Base-by-base conservation (phyloP, 73 alveolate genomes). In the Symbiodinium natans region DNA sequence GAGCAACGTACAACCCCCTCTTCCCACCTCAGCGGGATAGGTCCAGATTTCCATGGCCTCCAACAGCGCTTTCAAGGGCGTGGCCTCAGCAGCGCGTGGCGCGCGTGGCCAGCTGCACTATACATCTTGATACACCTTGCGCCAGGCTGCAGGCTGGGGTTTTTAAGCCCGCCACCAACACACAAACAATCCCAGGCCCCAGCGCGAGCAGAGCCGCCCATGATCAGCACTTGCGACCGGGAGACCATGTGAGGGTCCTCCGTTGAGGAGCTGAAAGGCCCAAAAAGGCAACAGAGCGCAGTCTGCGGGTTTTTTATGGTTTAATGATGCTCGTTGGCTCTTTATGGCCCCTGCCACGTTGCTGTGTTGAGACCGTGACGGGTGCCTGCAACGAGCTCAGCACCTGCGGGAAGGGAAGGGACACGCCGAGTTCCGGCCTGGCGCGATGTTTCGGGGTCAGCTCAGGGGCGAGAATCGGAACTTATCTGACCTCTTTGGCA, bases 231-330 rank as follows among this genome's bases (percentile, higher is more conserved):
- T 17, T 88, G 71, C 63, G 85, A 63, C 40, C 95, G 95, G 27
- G 95, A 88, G 46, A 88, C 95, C 95, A 88, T 88, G 86, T 88
- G 95, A 9, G 95, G 95, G 71, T 88, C 95, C 71, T 88, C 29
- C 68, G n/a, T n/a, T n/a, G n/a, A n/a, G n/a, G 68, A 3, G 1
- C 68, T 10, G 6, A 48, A 48, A 48, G 19, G 21, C 15, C 63
- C 15, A 5, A 48, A n/a, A n/a, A n/a, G n/a, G n/a, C n/a, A n/a
- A n/a, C n/a, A n/a, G n/a, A n/a, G n/a, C n/a, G n/a, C n/a, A n/a
- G n/a, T n/a, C n/a, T n/a, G n/a, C n/a, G n/a, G n/a, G n/a, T n/a
- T n/a, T n/a, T n/a, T n/a, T n/a, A n/a, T n/a, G n/a, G n/a, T n/a
- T n/a, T n/a, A n/a, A n/a, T n/a, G n/a, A n/a, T n/a, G n/a, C n/a